A percentile compares a stretch with the other conserved stretches of the same genome.
Evolutionary conservation across 352 stramenopile genomes (phyloP).

Genomic region (Pythium pyrilobum): DNA sequence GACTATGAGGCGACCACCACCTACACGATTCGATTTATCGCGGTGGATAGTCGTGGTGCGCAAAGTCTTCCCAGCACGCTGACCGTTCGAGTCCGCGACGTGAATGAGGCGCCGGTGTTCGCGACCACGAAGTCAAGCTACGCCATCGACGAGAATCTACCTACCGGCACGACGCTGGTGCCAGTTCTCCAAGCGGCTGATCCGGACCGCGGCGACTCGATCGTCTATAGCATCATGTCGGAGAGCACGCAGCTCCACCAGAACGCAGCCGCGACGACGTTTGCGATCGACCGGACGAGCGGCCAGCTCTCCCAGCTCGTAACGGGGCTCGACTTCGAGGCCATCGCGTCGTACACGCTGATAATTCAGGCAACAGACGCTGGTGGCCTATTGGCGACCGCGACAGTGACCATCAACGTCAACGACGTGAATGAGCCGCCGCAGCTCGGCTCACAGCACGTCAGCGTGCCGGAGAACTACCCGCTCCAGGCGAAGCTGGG

Average conservation of each 20-base stretch:
- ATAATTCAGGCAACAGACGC: conserved; percentile 15
- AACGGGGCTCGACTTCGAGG: conserved; percentile 34
- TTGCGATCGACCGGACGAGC: conserved; percentile 33
- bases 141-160: conserved; percentile 26
- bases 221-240: conserved; percentile 21
- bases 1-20: conserved; percentile 14
- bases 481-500: not conserved
- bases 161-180: conserved; percentile 8
- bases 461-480: conserved; percentile 18
- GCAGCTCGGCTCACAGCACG: conserved; percentile 7
- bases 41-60: conserved; percentile 11
- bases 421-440: conserved; percentile 34
- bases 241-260: conserved; percentile 5
- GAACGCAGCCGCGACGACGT: conserved; percentile 20
- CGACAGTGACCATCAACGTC: conserved; percentile 14
- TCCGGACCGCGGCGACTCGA: conserved; percentile 20
- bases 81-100: conserved; percentile 19
- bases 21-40: conserved; percentile 13
- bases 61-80: conserved; percentile 11
- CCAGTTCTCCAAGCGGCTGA: conserved; percentile 18
- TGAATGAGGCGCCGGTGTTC: conserved; percentile 32
- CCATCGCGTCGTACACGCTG: conserved; percentile 1
- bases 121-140: not conserved
- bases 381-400: conserved; percentile 10
- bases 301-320: conserved; percentile 32